Base-by-base conservation (phyloP, 306 rosid species). In the Cicer yamashitae region DNA sequence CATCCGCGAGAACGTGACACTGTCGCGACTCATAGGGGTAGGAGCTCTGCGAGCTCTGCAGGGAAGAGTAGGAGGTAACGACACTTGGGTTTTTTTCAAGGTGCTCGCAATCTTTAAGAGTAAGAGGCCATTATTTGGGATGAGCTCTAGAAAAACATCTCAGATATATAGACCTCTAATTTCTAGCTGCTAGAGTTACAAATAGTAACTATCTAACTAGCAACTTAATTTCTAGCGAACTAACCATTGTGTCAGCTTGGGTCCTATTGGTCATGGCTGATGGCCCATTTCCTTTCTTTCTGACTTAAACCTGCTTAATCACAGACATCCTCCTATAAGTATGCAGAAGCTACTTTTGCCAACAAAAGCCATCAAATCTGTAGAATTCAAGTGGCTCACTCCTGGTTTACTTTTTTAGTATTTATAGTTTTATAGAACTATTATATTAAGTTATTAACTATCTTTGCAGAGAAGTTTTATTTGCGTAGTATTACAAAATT, bases 381-480 rank as follows among this genome's bases (percentile, higher is more conserved):
- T 10, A 45, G 70, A 73, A 46, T 59, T 47, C 30, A 14, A 60
- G 78, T 45, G 50, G 70, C 45, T 51, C 50, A 47, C 13, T 43
- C 15, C 43, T 57, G 20, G 12, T 45, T 60, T 22, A 30, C 34
- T 30, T 48, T 63, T 37, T 15, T 61, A 8, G 18, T 34, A 15
- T 48, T 6, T 61, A 15, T 57, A 72, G 8, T 57, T 73, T 73
- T 60, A 59, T 46, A 15, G 17, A 52, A 30, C 80, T 41, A 76
- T 39, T 76, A n/a, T 38, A 22, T 38, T 10, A 77, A 17, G 41
- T 37, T 41, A 56, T 22, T 46, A 77, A 17, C 60, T 39, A 45
- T 43, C 67, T 10, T 52, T 65, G 12, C 13, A 2, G 18, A 41
- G n/a, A 59, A 59, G 10, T 34, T 57, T 10, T 14, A 57, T 57